Conservation (phyloP, 2,329 filamentous ascomycete genomes). For the Emmonsiellopsis sp. region DNA sequence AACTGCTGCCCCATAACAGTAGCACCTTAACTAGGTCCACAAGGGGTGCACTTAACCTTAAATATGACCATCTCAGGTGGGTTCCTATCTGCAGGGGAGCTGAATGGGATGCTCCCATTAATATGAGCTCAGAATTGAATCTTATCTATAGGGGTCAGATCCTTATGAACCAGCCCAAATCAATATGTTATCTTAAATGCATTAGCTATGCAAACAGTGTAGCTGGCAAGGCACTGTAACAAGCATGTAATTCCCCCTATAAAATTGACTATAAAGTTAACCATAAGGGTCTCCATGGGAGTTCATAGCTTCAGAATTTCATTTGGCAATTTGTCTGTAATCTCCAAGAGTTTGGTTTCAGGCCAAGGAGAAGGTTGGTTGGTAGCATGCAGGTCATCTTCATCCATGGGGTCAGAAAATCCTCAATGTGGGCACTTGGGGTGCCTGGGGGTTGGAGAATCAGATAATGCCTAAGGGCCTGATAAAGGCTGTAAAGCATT, state of each 20-base stretch:
- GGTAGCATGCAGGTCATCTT: background rate
- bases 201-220: conserved; percentile 9
- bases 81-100: background rate
- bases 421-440: background rate
- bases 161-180: conserved; percentile 8
- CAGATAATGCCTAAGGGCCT: background rate
- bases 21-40: background rate
- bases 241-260: conserved; percentile 9
- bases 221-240: conserved; percentile 4
- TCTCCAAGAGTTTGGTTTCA: background rate
- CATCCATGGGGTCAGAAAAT: background rate
- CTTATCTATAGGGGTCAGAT: background rate
- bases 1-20: conserved; percentile 9
- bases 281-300: conserved; percentile 11
- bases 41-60: conserved; percentile 8
- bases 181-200: conserved; percentile 9
- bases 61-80: conserved; percentile 10
- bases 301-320: conserved; percentile 7
- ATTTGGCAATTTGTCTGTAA: background rate
- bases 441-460: background rate
- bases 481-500: background rate
- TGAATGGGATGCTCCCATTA: conserved; percentile 10
- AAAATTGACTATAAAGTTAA: too few species aligned
- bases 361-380: background rate
- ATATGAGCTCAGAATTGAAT: conserved; percentile 6